Conservation (phyloP, 305 asterid genomes). For the Caryopteris hybrid region DNA sequence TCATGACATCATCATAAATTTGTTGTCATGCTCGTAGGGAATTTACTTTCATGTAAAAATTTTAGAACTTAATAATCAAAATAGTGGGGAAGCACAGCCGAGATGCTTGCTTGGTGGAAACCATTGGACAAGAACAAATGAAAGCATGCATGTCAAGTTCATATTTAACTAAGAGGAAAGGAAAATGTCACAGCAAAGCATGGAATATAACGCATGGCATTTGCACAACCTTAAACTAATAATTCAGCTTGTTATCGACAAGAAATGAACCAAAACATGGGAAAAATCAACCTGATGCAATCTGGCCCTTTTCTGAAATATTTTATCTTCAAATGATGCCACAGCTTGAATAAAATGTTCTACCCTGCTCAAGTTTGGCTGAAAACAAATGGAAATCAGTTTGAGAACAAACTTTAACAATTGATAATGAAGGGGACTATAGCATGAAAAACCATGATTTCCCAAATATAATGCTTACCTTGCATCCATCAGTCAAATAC, state of each 20-base stretch:
- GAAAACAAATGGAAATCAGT: conserved; percentile 20
- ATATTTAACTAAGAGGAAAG: background rate
- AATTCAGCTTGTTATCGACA: background rate
- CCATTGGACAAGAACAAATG: background rate
- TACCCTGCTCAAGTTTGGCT: conserved; percentile 82
- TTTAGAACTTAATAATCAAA: background rate
- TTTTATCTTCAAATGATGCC: conserved; percentile 87
- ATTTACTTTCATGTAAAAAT: background rate
- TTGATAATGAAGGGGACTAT: background rate
- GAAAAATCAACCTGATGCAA: conserved; percentile 65
- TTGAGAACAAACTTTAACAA: conserved; percentile 7
- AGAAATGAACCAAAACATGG: conserved; percentile 5
- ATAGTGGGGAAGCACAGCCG: background rate
- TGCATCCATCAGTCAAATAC: conserved; percentile 85
- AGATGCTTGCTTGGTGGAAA: background rate
- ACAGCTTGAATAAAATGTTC: conserved; percentile 97
- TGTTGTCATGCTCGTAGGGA: background rate
- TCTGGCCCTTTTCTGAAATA: conserved; percentile 88
- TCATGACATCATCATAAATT: background rate
- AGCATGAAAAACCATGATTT: conserved; percentile 5
- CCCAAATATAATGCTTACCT: conserved; percentile 44
- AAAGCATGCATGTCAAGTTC: background rate
- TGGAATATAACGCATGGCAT: background rate
- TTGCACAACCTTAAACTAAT: background rate
- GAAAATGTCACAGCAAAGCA: background rate